phyloP scores from a whole-genome alignment of 139 green algal genomes.

The Picochlorum sp. region DNA sequence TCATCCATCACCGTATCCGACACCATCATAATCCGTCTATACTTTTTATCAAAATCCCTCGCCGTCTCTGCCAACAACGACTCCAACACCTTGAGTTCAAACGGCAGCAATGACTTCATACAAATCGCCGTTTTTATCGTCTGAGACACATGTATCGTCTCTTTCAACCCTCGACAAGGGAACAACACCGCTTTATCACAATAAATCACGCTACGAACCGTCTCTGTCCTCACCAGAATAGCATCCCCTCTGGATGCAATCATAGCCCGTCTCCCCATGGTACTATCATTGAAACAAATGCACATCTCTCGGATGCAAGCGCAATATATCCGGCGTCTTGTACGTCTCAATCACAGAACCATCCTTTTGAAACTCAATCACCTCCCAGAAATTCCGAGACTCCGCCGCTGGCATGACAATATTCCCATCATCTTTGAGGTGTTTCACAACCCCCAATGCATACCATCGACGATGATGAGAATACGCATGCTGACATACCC shows the following conservation, averaged over 20 bases:
- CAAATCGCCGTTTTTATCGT: conserved; percentile 22
- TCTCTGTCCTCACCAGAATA: conserved; percentile 39
- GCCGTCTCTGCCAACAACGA: conserved; percentile 40
- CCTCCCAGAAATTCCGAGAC: conserved; percentile 25
- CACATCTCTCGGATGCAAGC: conserved; percentile 34
- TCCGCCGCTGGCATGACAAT: conserved; percentile 12
- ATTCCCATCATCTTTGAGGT: conserved; percentile 21
- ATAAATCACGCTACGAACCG: conserved; percentile 29
- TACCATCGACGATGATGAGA: neutral
- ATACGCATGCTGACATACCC: too few relatives aligned
- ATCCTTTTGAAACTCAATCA: conserved; percentile 37
- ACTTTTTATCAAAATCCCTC: conserved; percentile 25
- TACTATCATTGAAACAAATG: conserved; percentile 34
- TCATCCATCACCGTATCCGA: conserved; percentile 37
- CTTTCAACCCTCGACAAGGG: conserved; percentile 18
- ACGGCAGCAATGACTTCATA: conserved; percentile 19
- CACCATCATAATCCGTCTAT: conserved; percentile 32
- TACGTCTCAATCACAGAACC: conserved; percentile 30
- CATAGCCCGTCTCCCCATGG: conserved; percentile 15
- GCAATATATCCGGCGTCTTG: conserved; percentile 33
- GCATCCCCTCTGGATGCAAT: conserved; percentile 13
- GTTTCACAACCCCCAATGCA: conserved; percentile 25
- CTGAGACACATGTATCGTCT: conserved; percentile 35
- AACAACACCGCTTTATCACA: conserved; percentile 38
- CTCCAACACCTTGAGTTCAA: conserved; percentile 49